phyloP scores from a whole-genome alignment of 2,329 filamentous ascomycete genomes.

The Paradendryphiella salina region DNA sequence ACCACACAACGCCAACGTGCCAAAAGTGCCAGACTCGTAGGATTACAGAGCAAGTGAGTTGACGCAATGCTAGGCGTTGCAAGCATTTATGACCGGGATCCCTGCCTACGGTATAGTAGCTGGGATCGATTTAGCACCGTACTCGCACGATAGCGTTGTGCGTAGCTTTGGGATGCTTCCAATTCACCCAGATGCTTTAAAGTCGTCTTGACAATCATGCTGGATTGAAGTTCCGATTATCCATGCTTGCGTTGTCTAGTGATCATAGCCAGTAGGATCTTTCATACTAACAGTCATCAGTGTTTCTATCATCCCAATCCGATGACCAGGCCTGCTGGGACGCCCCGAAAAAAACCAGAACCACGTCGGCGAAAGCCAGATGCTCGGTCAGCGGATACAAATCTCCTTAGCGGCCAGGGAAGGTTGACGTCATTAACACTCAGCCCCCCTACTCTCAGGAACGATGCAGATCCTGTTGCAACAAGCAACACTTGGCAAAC shows the following conservation, averaged over 20 bases:
- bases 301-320: slow-evolving; percentile 46
- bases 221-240: background rate
- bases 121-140: too few species aligned
- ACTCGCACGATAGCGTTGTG: too few species aligned
- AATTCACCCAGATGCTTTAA: too few species aligned
- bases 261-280: background rate
- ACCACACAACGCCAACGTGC: slow-evolving; percentile 42
- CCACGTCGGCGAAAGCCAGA: slow-evolving; percentile 34
- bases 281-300: slow-evolving; percentile 15
- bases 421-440: slow-evolving; percentile 28
- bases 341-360: slow-evolving; percentile 42
- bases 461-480: slow-evolving; percentile 24
- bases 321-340: slow-evolving; percentile 44
- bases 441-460: slow-evolving; percentile 37
- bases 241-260: background rate
- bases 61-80: background rate
- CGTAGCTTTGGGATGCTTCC: background rate
- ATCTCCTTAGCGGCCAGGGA: slow-evolving; percentile 20
- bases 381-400: slow-evolving; percentile 17
- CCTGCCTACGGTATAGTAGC: background rate
- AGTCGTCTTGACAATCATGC: too few species aligned
- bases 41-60: slow-evolving; percentile 39
- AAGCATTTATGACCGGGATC: background rate
- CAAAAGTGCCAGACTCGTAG: slow-evolving; percentile 41
- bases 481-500: slow-evolving; percentile 33